Evolutionary conservation across 257 asterid species (phyloP), one percentile per base, ranked within the genome.

Genomic region (Jacaranda mimosifolia): DNA sequence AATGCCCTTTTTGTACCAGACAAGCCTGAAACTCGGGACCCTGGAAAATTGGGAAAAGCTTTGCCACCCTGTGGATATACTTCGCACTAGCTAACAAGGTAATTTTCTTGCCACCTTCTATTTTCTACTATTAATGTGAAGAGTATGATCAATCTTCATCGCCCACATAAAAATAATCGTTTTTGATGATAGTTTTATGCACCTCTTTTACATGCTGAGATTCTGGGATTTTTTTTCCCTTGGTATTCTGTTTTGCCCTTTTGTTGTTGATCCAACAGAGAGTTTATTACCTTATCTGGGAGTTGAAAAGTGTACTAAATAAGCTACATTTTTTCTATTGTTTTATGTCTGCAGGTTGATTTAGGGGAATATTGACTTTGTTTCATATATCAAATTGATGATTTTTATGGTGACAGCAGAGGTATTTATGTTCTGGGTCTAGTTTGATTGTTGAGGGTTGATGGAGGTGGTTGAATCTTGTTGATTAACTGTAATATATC

Each of bases 11-110:
- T 64, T 48, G 6, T 35, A 17, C 57, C 9, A 42, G 11, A 7
- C 3, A 36, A 9, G 13, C 69, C 82, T 13, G 12, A 46, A 63
- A 57, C 9, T 21, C 19, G 42, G 66, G 36, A 39, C 63, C 65
- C 42, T n/a, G 35, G 70, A 72, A 65, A 73, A 32, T 35, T 70
- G 21, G 15, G 66, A 38, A 65, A 74, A n/a, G 75, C 64, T 57
- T 36, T 42, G 72, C 66, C 39, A 10, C 32, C 77, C 59, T 68
- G 32, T 63, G 63, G 71, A 73, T 59, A 51, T 62, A n/a, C 74
- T 62, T 63, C 43, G 57, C 39, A 69, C 78, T 42, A 58, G 60
- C 78, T 57, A 68, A 63, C 78, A 62, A 75, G 84, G 84, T 81
- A 55, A 9, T 55, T 64, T 62, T 56, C 56, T 71, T 26, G 55